Base-by-base conservation (phyloP, 2,329 filamentous ascomycete species). In the Arthroderma sp. region DNA sequence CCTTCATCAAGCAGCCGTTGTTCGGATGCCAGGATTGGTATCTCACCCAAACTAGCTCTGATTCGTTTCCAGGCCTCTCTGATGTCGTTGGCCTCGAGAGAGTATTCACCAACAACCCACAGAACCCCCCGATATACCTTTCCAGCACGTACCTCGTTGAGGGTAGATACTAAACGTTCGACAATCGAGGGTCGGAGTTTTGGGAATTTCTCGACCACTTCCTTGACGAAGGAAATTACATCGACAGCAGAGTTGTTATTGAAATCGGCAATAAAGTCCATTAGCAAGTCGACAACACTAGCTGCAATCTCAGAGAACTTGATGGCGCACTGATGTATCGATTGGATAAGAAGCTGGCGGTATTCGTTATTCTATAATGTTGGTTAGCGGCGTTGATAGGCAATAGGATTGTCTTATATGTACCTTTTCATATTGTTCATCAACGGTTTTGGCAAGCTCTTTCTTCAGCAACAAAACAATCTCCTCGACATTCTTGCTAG, bases 211-310 rank as follows among this genome's bases (percentile, higher is more conserved):
- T 98, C 91, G 5, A 96, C 89, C 3, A 98, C 91, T 63, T 98
- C 91, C 68, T 98, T 98, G 51, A 98, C 88, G 60, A 98, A 98
- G 45, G 86, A 88, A 59, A 98, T 96, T 44, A 98, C 89, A 64
- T 98, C 91, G 29, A 98, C 86, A 1, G 91, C 91, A 1, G 89
- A 94, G 38, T 85, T 83, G 59, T 94, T 95, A 71, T 94, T 96
- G 64, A 96, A 95, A 64, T 98, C 91, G 42, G 85, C 86, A 58
- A 98, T 95, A 62, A 96, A 96, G 66, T 98, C 91, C 91, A 98
- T 98, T 44, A 98, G 75, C 38, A 95, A 77, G 53, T 91, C 91
- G 44, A 98, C 91, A 10, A 98, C 91, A 59, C 86, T 96, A 38
- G 89, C 85, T 28, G 91, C 91, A 50, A 98, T 89, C 66, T 98